Percentiles rank a stretch among this genome's conserved stretches.
These are phyloP conservation scores for Aschersonia sp. DNA, from an alignment of 2,329 filamentous ascomycete species.

Conservation along the genomic window DNA sequence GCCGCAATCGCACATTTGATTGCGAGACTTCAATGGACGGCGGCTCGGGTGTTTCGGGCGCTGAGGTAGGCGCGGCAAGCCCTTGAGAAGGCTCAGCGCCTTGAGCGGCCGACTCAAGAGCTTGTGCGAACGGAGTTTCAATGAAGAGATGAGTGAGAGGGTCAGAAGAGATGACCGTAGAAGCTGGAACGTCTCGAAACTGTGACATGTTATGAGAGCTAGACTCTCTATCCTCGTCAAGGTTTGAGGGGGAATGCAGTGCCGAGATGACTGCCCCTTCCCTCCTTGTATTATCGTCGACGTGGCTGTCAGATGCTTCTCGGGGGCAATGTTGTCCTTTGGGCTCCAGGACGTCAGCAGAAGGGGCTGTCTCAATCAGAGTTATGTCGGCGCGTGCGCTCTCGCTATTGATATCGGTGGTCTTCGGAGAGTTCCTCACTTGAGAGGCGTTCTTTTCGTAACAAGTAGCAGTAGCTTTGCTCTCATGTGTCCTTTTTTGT, in stretches of 20 bases:
- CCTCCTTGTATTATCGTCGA: too few relatives aligned
- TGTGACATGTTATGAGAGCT: too few relatives aligned
- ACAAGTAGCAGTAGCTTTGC: not conserved
- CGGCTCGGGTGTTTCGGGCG: conserved; percentile 1
- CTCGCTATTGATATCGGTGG: not conserved
- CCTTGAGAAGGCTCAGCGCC: conserved; percentile 6
- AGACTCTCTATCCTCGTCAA: too few relatives aligned
- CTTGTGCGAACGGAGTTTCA: too few relatives aligned
- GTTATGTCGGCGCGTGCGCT: not conserved
- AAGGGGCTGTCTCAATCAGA: not conserved
- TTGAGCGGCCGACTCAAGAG: too few relatives aligned
- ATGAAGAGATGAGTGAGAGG: too few relatives aligned
- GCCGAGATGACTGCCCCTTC: too few relatives aligned
- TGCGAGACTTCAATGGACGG: conserved; percentile 18
- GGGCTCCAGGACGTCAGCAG: not conserved
- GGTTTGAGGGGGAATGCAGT: too few relatives aligned
- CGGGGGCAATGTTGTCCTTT: not conserved
- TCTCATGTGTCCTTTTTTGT: not conserved
- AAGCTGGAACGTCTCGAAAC: too few relatives aligned
- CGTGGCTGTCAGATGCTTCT: too few relatives aligned
- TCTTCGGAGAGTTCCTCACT: not conserved
- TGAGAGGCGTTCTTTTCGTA: not conserved
- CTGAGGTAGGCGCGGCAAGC: conserved; percentile 17
- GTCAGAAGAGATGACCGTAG: too few relatives aligned
- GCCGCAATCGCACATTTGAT: conserved; percentile 29